Evolutionary conservation across 1,284 basidiomycete species (phyloP).

Genomic region (Apiotrichum veenhuisii): DNA sequence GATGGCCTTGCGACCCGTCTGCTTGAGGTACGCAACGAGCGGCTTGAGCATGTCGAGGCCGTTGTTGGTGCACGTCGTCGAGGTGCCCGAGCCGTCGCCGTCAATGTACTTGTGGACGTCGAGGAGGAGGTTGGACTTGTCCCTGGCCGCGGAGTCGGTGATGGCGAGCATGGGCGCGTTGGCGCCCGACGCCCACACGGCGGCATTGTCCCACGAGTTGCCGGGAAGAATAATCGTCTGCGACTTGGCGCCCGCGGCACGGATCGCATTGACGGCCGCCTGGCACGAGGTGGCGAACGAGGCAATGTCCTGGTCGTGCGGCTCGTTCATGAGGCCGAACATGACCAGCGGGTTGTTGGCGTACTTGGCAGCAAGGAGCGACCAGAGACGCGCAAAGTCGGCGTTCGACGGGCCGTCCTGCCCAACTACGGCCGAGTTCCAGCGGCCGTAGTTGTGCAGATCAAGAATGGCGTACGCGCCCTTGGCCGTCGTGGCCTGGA

Average conservation of each 20-base stretch:
- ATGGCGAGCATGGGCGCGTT: constrained; percentile 52
- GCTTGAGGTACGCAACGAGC: constrained; percentile 54
- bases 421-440: constrained; percentile 52
- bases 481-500: constrained; percentile 54
- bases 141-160: constrained; percentile 57
- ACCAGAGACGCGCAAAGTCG: constrained; percentile 58
- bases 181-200: constrained; percentile 44
- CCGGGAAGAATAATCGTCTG: constrained; percentile 45
- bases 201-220: constrained; percentile 37
- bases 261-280: constrained; percentile 46
- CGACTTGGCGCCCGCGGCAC: constrained; percentile 41
- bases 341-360: constrained; percentile 55
- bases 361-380: constrained; percentile 57
- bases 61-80: constrained; percentile 53
- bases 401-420: constrained; percentile 59
- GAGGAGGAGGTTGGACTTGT: constrained; percentile 55
- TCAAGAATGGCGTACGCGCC: constrained; percentile 58
- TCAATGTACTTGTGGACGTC: constrained; percentile 65
- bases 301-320: constrained; percentile 36
- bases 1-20: constrained; percentile 58
- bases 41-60: constrained; percentile 54
- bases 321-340: constrained; percentile 37
- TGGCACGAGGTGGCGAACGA: constrained; percentile 36
- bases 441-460: constrained; percentile 49
- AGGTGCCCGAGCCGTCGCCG: constrained; percentile 58